Conservation (phyloP, 495 filamentous ascomycete genomes). For the Podospora didyma region DNA sequence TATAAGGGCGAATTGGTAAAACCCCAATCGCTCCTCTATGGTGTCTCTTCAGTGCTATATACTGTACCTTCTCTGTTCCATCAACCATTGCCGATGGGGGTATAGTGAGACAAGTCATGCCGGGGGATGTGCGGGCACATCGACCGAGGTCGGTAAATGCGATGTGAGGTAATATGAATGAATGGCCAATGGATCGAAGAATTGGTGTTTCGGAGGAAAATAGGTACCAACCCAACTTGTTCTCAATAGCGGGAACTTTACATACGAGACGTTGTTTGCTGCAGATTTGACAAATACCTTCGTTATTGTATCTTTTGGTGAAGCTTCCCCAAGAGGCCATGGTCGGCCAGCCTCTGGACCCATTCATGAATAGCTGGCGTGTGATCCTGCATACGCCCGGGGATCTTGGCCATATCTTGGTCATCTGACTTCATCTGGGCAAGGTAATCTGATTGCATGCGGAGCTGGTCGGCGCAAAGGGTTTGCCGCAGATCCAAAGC, state of each 20-base stretch:
- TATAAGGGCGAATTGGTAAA: no score
- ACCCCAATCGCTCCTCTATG: no score
- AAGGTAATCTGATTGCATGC: constrained; percentile 22
- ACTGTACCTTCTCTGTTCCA: no score
- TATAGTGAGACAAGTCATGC: no score
- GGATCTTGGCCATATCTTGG: constrained; percentile 22
- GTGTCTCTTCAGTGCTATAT: no score
- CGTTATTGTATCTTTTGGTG: constrained; percentile 18
- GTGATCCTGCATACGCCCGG: constrained; percentile 36
- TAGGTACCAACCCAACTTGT: neutral
- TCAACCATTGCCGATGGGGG: no score
- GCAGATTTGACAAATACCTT: neutral
- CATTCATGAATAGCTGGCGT: constrained; percentile 41
- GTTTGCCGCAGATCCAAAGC: constrained; percentile 13
- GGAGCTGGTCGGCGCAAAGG: constrained; percentile 20
- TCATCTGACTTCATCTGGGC: constrained; percentile 18
- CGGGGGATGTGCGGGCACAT: no score
- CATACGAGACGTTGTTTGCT: no score
- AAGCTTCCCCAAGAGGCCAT: constrained; percentile 32
- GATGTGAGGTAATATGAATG: no score
- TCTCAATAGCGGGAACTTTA: no score
- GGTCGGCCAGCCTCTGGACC: constrained; percentile 38
- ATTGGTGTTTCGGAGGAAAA: neutral
- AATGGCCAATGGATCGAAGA: no score
- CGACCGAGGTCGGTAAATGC: no score